Evolutionary conservation across 768 basidiomycete genomes (phyloP).

Genomic region (Agaricus sinodeliciosus): DNA sequence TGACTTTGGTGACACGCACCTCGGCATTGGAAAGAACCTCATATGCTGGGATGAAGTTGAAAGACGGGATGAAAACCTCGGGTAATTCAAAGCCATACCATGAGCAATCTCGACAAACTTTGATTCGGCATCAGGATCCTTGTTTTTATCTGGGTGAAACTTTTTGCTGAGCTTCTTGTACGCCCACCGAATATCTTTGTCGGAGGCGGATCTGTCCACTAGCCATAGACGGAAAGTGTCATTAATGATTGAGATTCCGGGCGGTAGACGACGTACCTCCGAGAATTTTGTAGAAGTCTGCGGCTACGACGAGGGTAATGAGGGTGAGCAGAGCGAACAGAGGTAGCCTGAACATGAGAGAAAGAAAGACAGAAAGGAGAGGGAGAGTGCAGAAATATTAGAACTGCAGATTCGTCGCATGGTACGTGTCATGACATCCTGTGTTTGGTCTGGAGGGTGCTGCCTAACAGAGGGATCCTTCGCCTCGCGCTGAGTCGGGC

Average conservation of each 20-base stretch:
- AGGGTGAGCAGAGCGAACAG: constrained; percentile 31
- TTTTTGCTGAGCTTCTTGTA: constrained; percentile 87
- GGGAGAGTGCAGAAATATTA: constrained; percentile 6
- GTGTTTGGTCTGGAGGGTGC: not conserved
- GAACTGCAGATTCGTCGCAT: constrained; percentile 9
- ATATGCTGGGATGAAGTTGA: constrained; percentile 52
- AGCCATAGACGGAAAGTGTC: constrained; percentile 2
- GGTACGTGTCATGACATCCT: not conserved
- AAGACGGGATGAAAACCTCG: not conserved
- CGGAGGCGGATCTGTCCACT: constrained; percentile 74
- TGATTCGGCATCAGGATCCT: constrained; percentile 71
- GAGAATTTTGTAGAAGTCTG: constrained; percentile 77
- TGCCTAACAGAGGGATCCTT: not conserved
- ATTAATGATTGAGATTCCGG: constrained; percentile 17
- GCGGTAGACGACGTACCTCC: constrained; percentile 52
- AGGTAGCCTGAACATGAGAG: constrained; percentile 27
- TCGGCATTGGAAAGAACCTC: constrained; percentile 87
- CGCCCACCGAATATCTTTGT: constrained; percentile 85
- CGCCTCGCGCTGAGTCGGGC: no score
- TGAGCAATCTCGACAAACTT: constrained; percentile 89
- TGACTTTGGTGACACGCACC: constrained; percentile 36
- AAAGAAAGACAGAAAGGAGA: constrained; percentile 11
- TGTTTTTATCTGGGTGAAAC: constrained; percentile 96
- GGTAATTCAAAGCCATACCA: constrained; percentile 40
- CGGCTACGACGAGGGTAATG: constrained; percentile 38